These are phyloP conservation scores for Phytophthora quininea DNA, from an alignment of 352 stramenopile genomes.

Conservation along the genomic window DNA sequence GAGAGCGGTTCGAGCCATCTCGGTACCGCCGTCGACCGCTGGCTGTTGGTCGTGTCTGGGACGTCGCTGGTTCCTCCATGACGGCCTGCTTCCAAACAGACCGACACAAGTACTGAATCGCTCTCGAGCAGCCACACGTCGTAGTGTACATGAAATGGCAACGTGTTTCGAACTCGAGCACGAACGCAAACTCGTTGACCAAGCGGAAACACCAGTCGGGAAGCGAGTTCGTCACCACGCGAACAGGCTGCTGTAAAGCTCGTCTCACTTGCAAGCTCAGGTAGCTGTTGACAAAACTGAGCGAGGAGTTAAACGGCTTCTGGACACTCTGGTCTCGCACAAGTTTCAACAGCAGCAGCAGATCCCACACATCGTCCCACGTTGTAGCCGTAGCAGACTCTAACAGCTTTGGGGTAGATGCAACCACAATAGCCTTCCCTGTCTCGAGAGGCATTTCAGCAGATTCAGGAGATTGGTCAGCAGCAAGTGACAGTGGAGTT, in stretches of 20 bases:
- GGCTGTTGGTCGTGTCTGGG: slow-evolving; percentile 11
- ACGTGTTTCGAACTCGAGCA: slow-evolving; percentile 69
- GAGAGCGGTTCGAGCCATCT: slow-evolving; percentile 41
- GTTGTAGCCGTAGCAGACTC: slow-evolving; percentile 17
- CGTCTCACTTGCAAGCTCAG: slow-evolving; percentile 65
- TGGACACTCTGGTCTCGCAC: slow-evolving; percentile 32
- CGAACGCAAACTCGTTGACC: slow-evolving; percentile 61
- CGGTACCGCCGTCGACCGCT: slow-evolving; percentile 35
- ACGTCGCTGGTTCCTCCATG: slow-evolving; percentile 44
- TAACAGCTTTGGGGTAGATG: too few relatives aligned
- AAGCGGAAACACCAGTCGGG: slow-evolving; percentile 62
- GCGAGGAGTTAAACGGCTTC: slow-evolving; percentile 9
- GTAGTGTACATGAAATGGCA: slow-evolving; percentile 75
- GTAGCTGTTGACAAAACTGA: slow-evolving; percentile 62
- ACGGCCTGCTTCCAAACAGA: slow-evolving; percentile 72
- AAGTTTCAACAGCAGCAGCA: slow-evolving; percentile 54
- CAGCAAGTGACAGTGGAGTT: slow-evolving; percentile 15
- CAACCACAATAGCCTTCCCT: too few relatives aligned
- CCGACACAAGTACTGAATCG: slow-evolving; percentile 72
- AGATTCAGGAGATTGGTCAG: slow-evolving; percentile 15
- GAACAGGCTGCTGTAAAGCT: slow-evolving; percentile 60
- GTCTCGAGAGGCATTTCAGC: too few relatives aligned
- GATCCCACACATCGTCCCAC: slow-evolving; percentile 73
- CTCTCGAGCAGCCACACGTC: slow-evolving; percentile 65
- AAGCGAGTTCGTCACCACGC: slow-evolving; percentile 69